Base-by-base conservation (phyloP, 257 asterid genomes). In the Gardenia jasminoides region DNA sequence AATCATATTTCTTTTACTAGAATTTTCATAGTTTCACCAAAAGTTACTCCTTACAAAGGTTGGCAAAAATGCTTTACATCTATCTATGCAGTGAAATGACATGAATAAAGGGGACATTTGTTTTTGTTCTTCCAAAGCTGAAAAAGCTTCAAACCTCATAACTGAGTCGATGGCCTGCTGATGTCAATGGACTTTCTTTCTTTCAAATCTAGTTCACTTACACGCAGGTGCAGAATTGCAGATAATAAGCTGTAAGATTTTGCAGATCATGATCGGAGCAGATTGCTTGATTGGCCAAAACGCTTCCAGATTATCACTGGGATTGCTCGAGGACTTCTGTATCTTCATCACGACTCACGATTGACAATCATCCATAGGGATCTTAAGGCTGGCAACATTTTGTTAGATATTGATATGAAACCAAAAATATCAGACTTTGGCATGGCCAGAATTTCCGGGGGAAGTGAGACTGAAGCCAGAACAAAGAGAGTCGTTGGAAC, bases 401-500 rank as follows among this genome's bases (percentile, higher is more conserved):
- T 87, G 46, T 79, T 88, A 75, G 92, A 88, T 47, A 31, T 8
- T 0, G 84, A 88, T 52, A 76, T 87, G 86, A 87, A 67, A 17
- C 91, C 91, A 4, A 87, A 87, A 69, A 84, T 89, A 79, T 85
- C 91, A 77, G 91, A 87, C 65, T 89, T 89, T 9, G 91, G 88
- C 9, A 36, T 87, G 67, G 93, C 91, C 31, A 86, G 82, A 78
- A 83, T 83, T 44, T 85, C 81, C 13, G 15, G 6, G 1, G 88
- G 85, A 59, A 75, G 75, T 24, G 81, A 81, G 54, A 39, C 30
- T 69, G 81, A 48, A 70, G 87, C 69, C 41, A 79, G 24, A 52
- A 87, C 88, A 47, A 79, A 47, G 9, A 50, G 84, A 74, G 83
- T 84, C 50, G 78, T 82, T 43, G 89, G 86, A 77, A 84, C 88